Evolutionary conservation across 345 rosid genomes (phyloP).

Genomic region (Rhizophora apiculata): DNA sequence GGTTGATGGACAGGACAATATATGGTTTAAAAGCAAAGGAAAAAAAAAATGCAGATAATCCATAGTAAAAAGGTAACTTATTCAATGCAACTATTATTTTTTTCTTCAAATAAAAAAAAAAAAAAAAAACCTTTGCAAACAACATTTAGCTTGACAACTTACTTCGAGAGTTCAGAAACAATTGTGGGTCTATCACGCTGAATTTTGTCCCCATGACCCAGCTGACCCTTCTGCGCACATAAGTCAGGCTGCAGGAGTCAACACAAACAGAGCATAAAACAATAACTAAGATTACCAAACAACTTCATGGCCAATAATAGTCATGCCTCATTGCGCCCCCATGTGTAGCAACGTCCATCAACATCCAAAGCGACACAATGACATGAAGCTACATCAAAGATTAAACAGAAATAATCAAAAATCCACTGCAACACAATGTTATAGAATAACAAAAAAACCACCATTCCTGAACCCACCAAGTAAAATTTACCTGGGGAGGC

Average conservation of each 20-base stretch:
- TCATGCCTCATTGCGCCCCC: slow-evolving; percentile 96
- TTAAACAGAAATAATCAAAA: slow-evolving; percentile 10
- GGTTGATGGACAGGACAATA: too few relatives aligned
- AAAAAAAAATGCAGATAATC: too few relatives aligned
- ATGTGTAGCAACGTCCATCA: slow-evolving; percentile 93
- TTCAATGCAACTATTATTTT: too few relatives aligned
- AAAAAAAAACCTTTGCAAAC: not conserved
- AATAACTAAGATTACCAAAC: slow-evolving; percentile 2
- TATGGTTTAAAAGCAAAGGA: too few relatives aligned
- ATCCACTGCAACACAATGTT: not conserved
- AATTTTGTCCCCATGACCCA: slow-evolving; percentile 90
- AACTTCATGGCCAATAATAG: slow-evolving; percentile 6
- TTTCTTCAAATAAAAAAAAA: too few relatives aligned
- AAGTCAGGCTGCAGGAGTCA: slow-evolving; percentile 23
- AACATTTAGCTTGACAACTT: slow-evolving; percentile 15
- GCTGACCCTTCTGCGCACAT: slow-evolving; percentile 78
- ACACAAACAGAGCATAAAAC: not conserved
- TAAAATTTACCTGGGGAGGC: too few relatives aligned
- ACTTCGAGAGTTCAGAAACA: slow-evolving; percentile 90
- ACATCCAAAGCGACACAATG: slow-evolving; percentile 97
- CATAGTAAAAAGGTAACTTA: too few relatives aligned
- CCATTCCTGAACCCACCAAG: too few relatives aligned
- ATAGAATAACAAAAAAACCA: too few relatives aligned
- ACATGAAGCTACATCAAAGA: slow-evolving; percentile 58
- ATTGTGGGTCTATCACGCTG: slow-evolving; percentile 92